Conservation (phyloP, 129 eudicot species). For the Artemisia tridentata region DNA sequence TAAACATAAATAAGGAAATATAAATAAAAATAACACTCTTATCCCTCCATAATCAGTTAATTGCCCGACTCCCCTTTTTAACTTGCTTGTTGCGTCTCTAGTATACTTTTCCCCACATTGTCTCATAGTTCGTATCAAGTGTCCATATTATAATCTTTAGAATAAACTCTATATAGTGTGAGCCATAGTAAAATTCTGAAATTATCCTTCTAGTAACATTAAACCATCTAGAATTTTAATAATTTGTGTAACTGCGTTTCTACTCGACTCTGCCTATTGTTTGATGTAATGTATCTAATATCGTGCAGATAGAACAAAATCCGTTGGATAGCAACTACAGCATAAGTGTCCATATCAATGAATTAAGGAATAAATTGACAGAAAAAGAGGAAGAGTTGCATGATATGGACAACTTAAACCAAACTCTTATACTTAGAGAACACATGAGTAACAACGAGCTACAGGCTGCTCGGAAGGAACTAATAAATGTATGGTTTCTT, state of each 20-base stretch:
- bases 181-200: too few species aligned
- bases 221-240: too few species aligned
- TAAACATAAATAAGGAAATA: too few species aligned
- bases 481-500: slow-evolving; percentile 42
- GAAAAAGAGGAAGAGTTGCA: slow-evolving; percentile 58
- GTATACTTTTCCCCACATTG: too few species aligned
- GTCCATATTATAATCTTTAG: too few species aligned
- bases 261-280: neutral
- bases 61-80: too few species aligned
- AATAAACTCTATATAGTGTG: too few species aligned
- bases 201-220: too few species aligned
- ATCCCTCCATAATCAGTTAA: too few species aligned
- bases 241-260: neutral
- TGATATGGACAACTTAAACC: slow-evolving; percentile 54
- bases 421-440: slow-evolving; percentile 61
- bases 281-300: slow-evolving; percentile 1
- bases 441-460: slow-evolving; percentile 60
- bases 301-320: slow-evolving; percentile 46
- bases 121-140: too few species aligned
- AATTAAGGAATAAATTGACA: slow-evolving; percentile 38
- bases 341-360: slow-evolving; percentile 35
- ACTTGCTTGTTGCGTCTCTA: too few species aligned
- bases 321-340: slow-evolving; percentile 39
- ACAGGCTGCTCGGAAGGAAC: slow-evolving; percentile 69
- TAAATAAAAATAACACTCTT: too few species aligned